Evolutionary conservation across 148 eudicot genomes (phyloP).

Genomic region (Rhododendron kiyosumense): DNA sequence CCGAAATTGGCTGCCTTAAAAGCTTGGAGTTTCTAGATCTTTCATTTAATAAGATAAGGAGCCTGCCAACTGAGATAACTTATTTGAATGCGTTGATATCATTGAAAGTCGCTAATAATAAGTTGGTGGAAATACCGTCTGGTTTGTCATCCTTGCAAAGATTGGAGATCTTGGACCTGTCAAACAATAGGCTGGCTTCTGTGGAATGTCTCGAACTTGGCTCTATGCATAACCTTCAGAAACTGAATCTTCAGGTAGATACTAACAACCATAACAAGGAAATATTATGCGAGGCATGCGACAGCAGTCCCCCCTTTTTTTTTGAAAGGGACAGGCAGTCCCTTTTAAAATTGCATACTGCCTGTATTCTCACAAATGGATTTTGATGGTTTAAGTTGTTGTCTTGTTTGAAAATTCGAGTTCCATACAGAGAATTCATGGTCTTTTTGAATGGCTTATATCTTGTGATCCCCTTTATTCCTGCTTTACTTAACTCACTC

Average conservation of each 20-base stretch:
- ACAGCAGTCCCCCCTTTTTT: not conserved
- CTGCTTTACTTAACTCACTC: not conserved
- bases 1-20: constrained; percentile 77
- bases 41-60: constrained; percentile 82
- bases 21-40: constrained; percentile 79
- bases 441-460: not conserved
- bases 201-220: constrained; percentile 58
- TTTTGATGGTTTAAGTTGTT: not conserved
- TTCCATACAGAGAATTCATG: not conserved
- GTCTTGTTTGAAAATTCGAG: not conserved
- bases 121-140: constrained; percentile 66
- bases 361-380: not conserved
- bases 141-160: constrained; percentile 58
- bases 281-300: not conserved
- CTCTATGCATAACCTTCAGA: constrained; percentile 67
- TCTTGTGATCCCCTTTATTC: not conserved
- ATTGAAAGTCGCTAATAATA: constrained; percentile 74
- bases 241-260: constrained; percentile 76
- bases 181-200: constrained; percentile 76
- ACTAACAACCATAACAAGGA: not conserved
- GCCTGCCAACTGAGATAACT: constrained; percentile 73
- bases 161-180: constrained; percentile 74
- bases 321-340: not conserved
- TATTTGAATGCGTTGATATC: constrained; percentile 55
- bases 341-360: not conserved